Conservation (phyloP, 768 basidiomycete species). For the Agrocybe chaxingu region DNA sequence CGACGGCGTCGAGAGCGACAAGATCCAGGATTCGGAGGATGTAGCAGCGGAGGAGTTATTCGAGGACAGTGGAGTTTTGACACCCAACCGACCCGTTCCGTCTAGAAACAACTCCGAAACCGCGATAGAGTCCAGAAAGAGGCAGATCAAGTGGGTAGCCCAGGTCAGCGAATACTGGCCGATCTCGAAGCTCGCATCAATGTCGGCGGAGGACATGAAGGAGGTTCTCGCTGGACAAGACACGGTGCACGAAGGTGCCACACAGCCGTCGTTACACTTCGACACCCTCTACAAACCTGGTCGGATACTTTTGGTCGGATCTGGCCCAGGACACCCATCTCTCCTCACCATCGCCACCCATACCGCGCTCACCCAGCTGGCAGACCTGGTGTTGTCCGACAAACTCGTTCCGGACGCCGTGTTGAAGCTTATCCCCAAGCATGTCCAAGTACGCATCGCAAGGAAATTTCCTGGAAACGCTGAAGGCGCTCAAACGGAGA, state of each 20-base stretch:
- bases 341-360: constrained; percentile 89
- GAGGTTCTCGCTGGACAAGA: constrained; percentile 48
- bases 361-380: constrained; percentile 70
- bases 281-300: constrained; percentile 43
- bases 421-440: constrained; percentile 75
- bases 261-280: constrained; percentile 28
- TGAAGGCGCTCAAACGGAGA: constrained; percentile 89
- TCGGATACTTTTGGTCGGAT: constrained; percentile 87
- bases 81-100: constrained; percentile 71
- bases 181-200: constrained; percentile 64
- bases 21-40: constrained; percentile 16
- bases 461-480: constrained; percentile 98
- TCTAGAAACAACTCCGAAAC: constrained; percentile 39
- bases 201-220: constrained; percentile 68
- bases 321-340: constrained; percentile 93
- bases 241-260: constrained; percentile 3
- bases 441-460: constrained; percentile 79
- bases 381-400: constrained; percentile 90
- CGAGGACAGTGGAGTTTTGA: constrained; percentile 52
- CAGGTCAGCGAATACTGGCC: constrained; percentile 98
- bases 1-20: constrained; percentile 16
- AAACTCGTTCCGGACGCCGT: constrained; percentile 93
- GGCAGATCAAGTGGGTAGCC: constrained; percentile 89
- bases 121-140: constrained; percentile 42
- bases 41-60: constrained; percentile 38